Percentiles rank a stretch among this genome's conserved stretches.
Conservation (phyloP, 2,329 filamentous ascomycete genomes). For the Drechmeria coniospora region DNA sequence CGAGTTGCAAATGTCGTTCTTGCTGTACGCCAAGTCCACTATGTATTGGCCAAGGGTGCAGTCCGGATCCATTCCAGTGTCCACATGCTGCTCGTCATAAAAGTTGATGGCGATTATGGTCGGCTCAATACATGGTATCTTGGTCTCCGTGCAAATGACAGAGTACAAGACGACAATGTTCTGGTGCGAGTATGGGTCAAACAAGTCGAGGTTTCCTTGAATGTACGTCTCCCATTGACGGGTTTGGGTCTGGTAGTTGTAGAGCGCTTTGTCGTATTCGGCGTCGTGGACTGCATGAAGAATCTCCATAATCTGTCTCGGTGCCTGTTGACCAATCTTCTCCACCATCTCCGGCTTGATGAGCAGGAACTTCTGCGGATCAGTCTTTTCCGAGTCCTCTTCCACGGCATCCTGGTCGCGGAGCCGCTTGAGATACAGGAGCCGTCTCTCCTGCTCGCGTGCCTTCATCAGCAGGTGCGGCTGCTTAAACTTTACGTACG, state of each 20-base stretch:
- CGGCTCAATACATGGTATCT: slow-evolving; percentile 83
- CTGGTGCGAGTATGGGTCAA: slow-evolving; percentile 90
- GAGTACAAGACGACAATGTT: slow-evolving; percentile 93
- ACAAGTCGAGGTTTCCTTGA: slow-evolving; percentile 72
- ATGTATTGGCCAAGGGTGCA: slow-evolving; percentile 92
- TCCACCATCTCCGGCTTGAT: slow-evolving; percentile 95
- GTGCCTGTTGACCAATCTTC: slow-evolving; percentile 61
- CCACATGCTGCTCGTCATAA: slow-evolving; percentile 81
- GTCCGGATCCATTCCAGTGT: slow-evolving; percentile 59
- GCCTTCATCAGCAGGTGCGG: slow-evolving; percentile 87
- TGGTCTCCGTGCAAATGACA: slow-evolving; percentile 82
- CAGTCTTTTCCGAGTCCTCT: slow-evolving; percentile 46
- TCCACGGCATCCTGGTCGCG: slow-evolving; percentile 58
- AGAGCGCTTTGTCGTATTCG: slow-evolving; percentile 87
- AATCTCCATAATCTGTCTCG: slow-evolving; percentile 80
- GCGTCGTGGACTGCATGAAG: slow-evolving; percentile 89
- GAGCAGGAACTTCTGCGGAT: slow-evolving; percentile 65
- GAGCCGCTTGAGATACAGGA: slow-evolving; percentile 68
- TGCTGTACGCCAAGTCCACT: slow-evolving; percentile 69
- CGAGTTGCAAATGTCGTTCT: slow-evolving; percentile 61
- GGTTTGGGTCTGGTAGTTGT: slow-evolving; percentile 88
- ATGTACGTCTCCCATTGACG: slow-evolving; percentile 94
- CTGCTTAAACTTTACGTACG: slow-evolving; percentile 89
- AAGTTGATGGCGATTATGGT: slow-evolving; percentile 82
- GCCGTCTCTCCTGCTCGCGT: slow-evolving; percentile 72